Percentiles rank a stretch among this genome's conserved stretches.
Conservation (phyloP, 805 yeast genomes). For the Candida glaebosa region DNA sequence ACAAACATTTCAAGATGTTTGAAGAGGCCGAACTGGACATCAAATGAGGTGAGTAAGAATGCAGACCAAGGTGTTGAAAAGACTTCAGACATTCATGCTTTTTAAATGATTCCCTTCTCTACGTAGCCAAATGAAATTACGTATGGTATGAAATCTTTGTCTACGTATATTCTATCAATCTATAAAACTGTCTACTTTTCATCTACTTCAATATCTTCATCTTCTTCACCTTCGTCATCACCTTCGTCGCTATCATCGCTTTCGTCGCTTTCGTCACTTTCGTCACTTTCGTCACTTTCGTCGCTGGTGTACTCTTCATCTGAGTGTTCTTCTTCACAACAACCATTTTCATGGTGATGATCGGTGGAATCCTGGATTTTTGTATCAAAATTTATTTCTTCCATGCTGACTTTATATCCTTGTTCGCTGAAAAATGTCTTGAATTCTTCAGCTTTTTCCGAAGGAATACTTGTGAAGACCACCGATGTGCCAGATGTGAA, state of each 20-base stretch:
- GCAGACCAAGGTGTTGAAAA: neutral
- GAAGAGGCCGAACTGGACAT: conserved; percentile 46
- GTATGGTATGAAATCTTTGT: too few relatives aligned
- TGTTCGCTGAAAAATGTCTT: conserved; percentile 41
- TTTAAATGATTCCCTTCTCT: too few relatives aligned
- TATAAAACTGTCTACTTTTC: neutral
- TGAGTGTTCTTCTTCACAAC: conserved; percentile 1
- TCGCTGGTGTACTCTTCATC: neutral
- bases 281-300: neutral
- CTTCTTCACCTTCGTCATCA: conserved; percentile 1
- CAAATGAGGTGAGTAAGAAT: conserved; percentile 4
- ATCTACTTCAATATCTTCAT: conserved; percentile 1
- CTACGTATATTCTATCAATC: neutral
- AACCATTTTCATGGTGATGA: conserved; percentile 15
- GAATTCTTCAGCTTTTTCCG: conserved; percentile 51
- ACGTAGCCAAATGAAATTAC: too few relatives aligned
- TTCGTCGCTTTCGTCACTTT: neutral
- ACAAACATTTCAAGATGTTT: conserved; percentile 53
- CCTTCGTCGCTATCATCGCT: neutral
- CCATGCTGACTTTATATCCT: conserved; percentile 63
- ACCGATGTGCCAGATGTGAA: conserved; percentile 56
- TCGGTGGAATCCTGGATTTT: conserved; percentile 22
- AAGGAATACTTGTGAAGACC: conserved; percentile 72
- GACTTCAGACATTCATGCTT: too few relatives aligned
- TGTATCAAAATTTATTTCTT: conserved; percentile 40